Percentiles rank a stretch among this genome's conserved stretches.
Evolutionary conservation across 148 eudicot genomes (phyloP).

Genomic region (Salicornia ramosissima): DNA sequence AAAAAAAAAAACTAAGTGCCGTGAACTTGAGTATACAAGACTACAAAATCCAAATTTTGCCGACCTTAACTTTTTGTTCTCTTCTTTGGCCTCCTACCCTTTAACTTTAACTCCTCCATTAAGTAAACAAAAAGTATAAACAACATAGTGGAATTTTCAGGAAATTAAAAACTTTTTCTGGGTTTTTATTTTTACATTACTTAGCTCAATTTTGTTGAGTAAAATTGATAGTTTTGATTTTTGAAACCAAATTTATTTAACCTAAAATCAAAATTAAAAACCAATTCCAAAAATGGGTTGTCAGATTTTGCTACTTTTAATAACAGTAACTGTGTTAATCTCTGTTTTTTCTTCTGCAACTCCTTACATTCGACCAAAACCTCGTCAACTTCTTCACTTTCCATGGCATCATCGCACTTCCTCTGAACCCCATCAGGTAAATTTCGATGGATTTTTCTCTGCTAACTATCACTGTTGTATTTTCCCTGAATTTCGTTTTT

Average conservation of each 20-base stretch:
- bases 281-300: constrained; percentile 15
- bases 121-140: too few species aligned
- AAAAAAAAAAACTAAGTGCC: too few species aligned
- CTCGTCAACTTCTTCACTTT: constrained; percentile 51
- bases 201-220: neutral
- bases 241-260: neutral
- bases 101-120: too few species aligned
- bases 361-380: constrained; percentile 65
- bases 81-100: too few species aligned
- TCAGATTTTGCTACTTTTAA: neutral
- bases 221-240: neutral
- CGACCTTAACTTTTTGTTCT: too few species aligned
- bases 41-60: too few species aligned
- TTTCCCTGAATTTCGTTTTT: neutral
- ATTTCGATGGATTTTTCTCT: neutral
- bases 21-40: too few species aligned
- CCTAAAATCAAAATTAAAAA: neutral
- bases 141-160: neutral
- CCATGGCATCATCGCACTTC: constrained; percentile 40
- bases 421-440: constrained; percentile 70
- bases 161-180: neutral
- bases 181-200: neutral
- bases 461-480: neutral
- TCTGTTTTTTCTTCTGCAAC: constrained; percentile 15
- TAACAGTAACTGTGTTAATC: constrained; percentile 8